Evolutionary conservation across 352 stramenopile genomes (phyloP), one percentile per base, ranked within the genome.

Genomic region (Phytophthora citricola): DNA sequence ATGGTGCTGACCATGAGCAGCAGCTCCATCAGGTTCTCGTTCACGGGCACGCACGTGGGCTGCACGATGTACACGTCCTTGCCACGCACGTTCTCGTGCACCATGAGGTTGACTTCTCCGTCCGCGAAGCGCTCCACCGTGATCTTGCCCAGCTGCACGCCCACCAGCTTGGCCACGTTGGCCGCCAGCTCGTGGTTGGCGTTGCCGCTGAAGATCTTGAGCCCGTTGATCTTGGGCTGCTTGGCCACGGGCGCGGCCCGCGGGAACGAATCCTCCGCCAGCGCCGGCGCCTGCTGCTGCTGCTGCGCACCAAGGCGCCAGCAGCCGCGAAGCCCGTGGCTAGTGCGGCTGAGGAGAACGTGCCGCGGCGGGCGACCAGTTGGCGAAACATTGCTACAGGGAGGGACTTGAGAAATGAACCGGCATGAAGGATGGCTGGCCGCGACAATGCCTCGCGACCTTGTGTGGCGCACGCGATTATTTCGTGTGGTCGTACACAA

Each of bases 11-110:
- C 93, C 93, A 98, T 98, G 22, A 99, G 91, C 79, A 99, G 79
- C 52, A 99, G 79, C 84, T 99, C 98, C 97, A 99, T 99, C 2
- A 99, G 87, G 79, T 99, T 99, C 81, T 99, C 97, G 81, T 99
- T 99, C 58, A 99, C 98, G 36, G 97, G 97, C 62, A 97, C 79
- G 79, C 97, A 99, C 32, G 98, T 99, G 7, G 98, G 97, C 85
- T 99, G 98, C 45, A 99, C 95, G 66, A 99, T 99, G 84, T 99
- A 99, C 60, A 99, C 96, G 86, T 99, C 97, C 76, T 99, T 99
- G 59, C 98, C 98, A 60, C 98, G 95, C 70, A 99, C 98, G 81
- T 99, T 99, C 73, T 99, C 98, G 74, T 99, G 96, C 64, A 99
- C 97, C 85, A 99, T 98, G 67, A 99, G 94, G 74, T 99, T 99